Evolutionary conservation across 306 rosid genomes (phyloP).

Genomic region (Castanea mollissima): DNA sequence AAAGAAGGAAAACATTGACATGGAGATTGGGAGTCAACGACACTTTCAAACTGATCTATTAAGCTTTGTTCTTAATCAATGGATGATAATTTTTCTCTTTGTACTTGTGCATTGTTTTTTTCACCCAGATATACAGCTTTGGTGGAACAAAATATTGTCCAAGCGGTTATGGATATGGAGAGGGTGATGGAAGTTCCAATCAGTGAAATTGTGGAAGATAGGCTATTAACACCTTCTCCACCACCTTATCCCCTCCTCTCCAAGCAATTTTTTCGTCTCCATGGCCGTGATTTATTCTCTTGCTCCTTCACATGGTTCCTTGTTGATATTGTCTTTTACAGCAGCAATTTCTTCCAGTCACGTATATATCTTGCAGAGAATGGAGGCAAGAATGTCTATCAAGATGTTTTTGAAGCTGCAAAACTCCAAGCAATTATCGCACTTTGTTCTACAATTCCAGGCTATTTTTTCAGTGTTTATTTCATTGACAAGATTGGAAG

Average conservation of each 20-base stretch:
- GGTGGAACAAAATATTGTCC: conserved; percentile 41
- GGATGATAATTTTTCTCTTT: too few relatives aligned
- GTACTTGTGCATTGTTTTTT: too few relatives aligned
- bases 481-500: conserved; percentile 71
- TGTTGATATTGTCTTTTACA: conserved; percentile 68
- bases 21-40: too few relatives aligned
- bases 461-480: conserved; percentile 59
- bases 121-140: conserved; percentile 5
- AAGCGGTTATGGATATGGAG: conserved; percentile 76
- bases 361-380: conserved; percentile 24
- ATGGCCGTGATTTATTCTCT: conserved; percentile 63
- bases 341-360: conserved; percentile 67
- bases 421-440: conserved; percentile 62
- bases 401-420: conserved; percentile 37
- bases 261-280: conserved; percentile 42
- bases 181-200: conserved; percentile 52
- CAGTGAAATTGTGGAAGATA: conserved; percentile 46
- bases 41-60: too few relatives aligned
- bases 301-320: conserved; percentile 60
- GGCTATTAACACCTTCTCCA: not conserved
- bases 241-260: conserved; percentile 46
- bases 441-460: conserved; percentile 64
- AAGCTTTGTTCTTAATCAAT: too few relatives aligned
- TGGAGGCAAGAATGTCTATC: not conserved
- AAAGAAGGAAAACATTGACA: too few relatives aligned